Conservation (phyloP, 345 rosid species). For the Leavenworthia alabamica region DNA sequence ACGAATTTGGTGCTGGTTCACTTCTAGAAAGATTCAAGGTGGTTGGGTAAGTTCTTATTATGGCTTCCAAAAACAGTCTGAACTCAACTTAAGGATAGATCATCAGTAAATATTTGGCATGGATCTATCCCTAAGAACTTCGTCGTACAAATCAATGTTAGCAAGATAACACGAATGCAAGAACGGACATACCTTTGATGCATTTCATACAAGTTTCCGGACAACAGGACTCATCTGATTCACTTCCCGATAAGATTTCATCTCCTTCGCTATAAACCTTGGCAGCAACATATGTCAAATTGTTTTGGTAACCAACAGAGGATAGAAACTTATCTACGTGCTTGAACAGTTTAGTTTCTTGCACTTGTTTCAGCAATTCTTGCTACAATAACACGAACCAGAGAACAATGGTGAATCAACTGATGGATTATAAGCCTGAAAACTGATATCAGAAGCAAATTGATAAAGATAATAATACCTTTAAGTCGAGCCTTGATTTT, state of each 20-base stretch:
- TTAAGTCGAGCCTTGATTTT: conserved; percentile 54
- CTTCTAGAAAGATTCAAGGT: no score
- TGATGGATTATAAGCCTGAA: not conserved
- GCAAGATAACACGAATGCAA: no score
- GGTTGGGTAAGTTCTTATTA: no score
- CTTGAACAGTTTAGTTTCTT: conserved; percentile 37
- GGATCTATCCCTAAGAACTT: no score
- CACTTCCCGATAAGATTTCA: conserved; percentile 44
- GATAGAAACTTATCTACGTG: conserved; percentile 43
- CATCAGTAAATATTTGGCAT: no score
- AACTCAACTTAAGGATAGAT: no score
- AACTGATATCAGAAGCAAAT: not conserved
- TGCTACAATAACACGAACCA: conserved; percentile 24
- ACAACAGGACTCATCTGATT: conserved; percentile 44
- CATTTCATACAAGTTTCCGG: conserved; percentile 54
- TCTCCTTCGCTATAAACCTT: conserved; percentile 54
- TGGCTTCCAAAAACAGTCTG: no score
- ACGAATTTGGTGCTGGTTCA: no score
- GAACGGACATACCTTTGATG: no score
- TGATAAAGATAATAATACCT: conserved; percentile 40
- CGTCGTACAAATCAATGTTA: no score
- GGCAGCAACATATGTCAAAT: conserved; percentile 44
- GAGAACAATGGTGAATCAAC: not conserved
- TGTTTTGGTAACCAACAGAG: conserved; percentile 39
- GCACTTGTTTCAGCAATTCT: conserved; percentile 45